Evolutionary conservation across 1,284 basidiomycete species (phyloP).

Genomic region (Leccinum ponderosum): DNA sequence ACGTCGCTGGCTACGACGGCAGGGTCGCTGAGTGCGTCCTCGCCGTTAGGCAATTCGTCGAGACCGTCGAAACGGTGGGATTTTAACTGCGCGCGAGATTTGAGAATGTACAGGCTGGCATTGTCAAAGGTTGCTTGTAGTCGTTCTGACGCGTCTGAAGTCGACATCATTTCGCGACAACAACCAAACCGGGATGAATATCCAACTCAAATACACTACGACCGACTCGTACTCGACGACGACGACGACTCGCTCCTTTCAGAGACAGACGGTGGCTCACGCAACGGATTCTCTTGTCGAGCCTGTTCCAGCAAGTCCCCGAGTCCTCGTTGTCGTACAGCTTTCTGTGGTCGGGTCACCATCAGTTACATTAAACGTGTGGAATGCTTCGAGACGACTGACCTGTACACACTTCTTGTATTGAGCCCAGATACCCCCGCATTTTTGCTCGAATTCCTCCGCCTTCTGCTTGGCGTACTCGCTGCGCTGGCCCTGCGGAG

Average conservation of each 20-base stretch:
- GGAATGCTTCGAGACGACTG: constrained; percentile 6
- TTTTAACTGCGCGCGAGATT: constrained; percentile 23
- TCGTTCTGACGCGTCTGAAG: constrained; percentile 22
- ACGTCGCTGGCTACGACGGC: constrained; percentile 34
- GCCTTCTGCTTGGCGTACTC: constrained; percentile 57
- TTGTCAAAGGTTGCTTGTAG: constrained; percentile 31
- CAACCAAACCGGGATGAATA: background rate
- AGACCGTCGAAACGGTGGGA: constrained; percentile 32
- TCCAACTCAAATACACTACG: background rate
- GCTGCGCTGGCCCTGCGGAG: constrained; percentile 39
- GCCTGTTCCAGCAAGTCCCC: constrained; percentile 79
- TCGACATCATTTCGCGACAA: constrained; percentile 25
- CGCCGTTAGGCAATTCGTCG: constrained; percentile 24
- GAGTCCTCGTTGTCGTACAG: constrained; percentile 79
- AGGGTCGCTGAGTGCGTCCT: constrained; percentile 32
- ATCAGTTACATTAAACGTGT: background rate
- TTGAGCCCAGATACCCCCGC: constrained; percentile 76
- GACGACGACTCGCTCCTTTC: constrained; percentile 13
- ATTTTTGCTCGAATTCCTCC: constrained; percentile 80
- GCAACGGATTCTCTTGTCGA: constrained; percentile 77
- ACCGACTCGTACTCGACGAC: constrained; percentile 15
- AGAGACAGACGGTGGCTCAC: constrained; percentile 41
- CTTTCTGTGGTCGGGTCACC: constrained; percentile 52
- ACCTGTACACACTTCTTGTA: constrained; percentile 84
- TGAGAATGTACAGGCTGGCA: constrained; percentile 26